Conservation (phyloP, 257 asterid species). For the Solanum sitiens region DNA sequence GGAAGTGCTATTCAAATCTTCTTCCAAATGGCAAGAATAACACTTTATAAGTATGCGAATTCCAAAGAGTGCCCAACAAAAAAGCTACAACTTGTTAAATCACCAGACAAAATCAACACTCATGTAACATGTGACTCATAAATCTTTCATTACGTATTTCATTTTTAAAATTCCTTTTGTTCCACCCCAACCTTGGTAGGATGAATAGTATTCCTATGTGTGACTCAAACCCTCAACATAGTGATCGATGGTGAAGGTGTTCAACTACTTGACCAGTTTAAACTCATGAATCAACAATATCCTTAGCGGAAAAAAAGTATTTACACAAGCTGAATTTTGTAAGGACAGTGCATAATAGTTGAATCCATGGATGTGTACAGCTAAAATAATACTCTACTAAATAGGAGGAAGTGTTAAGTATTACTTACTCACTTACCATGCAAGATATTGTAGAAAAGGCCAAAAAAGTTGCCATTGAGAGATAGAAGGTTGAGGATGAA, state of each 20-base stretch:
- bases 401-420: not conserved
- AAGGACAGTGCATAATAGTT: not conserved
- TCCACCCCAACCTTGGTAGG: not conserved
- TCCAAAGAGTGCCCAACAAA: not conserved
- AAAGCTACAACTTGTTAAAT: not conserved
- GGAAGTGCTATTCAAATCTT: not conserved
- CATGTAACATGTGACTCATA: not conserved
- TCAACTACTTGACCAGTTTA: not conserved
- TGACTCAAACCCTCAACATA: not conserved
- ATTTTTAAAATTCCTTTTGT: not conserved
- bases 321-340: not conserved
- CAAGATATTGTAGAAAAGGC: constrained; percentile 34
- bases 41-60: not conserved
- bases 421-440: constrained; percentile 35
- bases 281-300: not conserved
- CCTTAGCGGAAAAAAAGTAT: not conserved
- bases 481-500: constrained; percentile 20
- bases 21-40: not conserved
- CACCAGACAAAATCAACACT: not conserved
- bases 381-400: not conserved
- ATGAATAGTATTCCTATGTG: not conserved
- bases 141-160: not conserved
- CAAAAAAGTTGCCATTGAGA: constrained; percentile 14
- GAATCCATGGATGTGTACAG: not conserved
- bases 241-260: not conserved